Evolutionary conservation across 768 basidiomycete species (phyloP).

Genomic region (Clavaria fumosa): DNA sequence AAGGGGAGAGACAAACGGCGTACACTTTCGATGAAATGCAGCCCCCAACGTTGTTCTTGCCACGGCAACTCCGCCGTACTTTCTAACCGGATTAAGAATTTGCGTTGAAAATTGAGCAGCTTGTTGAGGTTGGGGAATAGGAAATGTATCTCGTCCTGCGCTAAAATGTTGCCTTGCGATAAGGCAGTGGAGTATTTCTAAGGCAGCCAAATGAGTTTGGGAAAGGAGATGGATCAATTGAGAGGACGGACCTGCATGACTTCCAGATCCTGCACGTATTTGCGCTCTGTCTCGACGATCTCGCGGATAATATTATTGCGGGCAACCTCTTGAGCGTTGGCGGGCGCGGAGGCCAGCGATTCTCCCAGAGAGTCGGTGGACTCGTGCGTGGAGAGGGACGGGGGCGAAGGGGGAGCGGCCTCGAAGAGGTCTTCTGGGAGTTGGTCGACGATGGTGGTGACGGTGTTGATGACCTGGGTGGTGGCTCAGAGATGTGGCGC

Average conservation of each 20-base stretch:
- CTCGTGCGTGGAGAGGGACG: constrained; percentile 37
- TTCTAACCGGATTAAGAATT: constrained; percentile 83
- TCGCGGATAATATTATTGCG: constrained; percentile 73
- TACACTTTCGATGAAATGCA: constrained; percentile 71
- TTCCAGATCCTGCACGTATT: constrained; percentile 93
- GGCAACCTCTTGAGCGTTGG: constrained; percentile 47
- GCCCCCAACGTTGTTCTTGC: constrained; percentile 80
- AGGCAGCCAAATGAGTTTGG: constrained; percentile 11
- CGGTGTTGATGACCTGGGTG: constrained; percentile 73
- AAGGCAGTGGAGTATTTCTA: constrained; percentile 85
- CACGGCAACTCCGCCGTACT: constrained; percentile 70
- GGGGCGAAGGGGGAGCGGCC: constrained; percentile 41
- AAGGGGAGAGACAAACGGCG: constrained; percentile 22
- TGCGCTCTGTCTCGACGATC: constrained; percentile 87
- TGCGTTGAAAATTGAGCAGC: constrained; percentile 90
- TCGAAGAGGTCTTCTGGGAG: constrained; percentile 59
- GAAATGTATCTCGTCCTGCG: constrained; percentile 89
- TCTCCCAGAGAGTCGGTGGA: constrained; percentile 41
- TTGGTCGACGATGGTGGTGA: constrained; percentile 66
- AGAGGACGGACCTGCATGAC: constrained; percentile 69
- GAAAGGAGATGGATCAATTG: constrained; percentile 4
- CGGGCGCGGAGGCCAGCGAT: constrained; percentile 29
- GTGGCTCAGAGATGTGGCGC: constrained; percentile 7
- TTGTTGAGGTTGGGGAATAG: constrained; percentile 93
- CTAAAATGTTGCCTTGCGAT: constrained; percentile 68